Evolutionary conservation across 2,329 filamentous ascomycete genomes (phyloP), one percentile per base, ranked within the genome.

Genomic region (Epichloe brachyelytri): DNA sequence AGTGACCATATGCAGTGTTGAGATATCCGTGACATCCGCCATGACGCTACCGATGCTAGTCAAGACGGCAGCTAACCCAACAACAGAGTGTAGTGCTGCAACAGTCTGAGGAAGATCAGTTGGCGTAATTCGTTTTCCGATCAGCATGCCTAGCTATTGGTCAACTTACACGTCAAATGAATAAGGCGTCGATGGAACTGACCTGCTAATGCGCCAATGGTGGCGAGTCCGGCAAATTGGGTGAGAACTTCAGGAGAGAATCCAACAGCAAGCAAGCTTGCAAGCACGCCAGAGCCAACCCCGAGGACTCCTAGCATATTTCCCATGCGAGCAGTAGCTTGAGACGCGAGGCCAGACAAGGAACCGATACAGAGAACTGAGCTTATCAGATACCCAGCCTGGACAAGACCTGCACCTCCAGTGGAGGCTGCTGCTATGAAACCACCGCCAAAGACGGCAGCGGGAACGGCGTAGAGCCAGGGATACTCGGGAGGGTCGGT

Each of bases 61-160:
- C 59, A 95, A 66, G 0, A 95, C 88, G 10, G 89, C 89, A 11
- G 88, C 88, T 1, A 95, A 75, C 65, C 89, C 89, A 34, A 95
- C 89, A 7, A 95, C 88, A 0, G 88, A 94, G 68, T 95, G 89
- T 33, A 95, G 72, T 0, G 88, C 88, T 19, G 88, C 89, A 2
- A 95, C 88, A 0, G 88, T 95, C 64, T 95, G 88, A 0, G 89
- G 89, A 2, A 95, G 78, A 50, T 88, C 86, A 0, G 88, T 95
- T 0, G 89, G 86, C 0, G 88, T 94, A 57, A 95, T 95, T 12
- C 88, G 80, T 59, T 88, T 85, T 43, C 88, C 89, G 56, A 95
- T 91, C 22, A 89, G 63, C 47, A 87, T 77, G 34, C 86, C 83
- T 62, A 62, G 56, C 20, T 10, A 40, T n/a, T 12, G 22, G 50